Conservation (phyloP, 2,329 filamentous ascomycete species). For the Neonectria neomacrospora region DNA sequence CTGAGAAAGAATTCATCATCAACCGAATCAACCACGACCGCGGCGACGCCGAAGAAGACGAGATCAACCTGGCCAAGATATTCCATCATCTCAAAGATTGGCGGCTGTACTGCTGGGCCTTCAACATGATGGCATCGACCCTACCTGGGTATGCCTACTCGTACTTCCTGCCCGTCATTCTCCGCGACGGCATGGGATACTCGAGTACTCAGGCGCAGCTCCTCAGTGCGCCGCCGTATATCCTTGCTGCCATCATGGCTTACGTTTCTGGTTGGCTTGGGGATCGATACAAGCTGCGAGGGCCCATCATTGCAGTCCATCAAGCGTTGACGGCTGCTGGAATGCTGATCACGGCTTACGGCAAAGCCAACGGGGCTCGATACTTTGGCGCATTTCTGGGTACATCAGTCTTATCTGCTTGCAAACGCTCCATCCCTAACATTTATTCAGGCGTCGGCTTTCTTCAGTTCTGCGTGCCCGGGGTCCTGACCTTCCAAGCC, state of each 20-base stretch:
- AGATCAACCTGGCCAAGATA: neutral
- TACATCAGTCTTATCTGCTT: neutral
- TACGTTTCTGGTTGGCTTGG: constrained; percentile 16
- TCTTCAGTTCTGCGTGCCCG: constrained; percentile 22
- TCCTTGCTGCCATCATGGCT: constrained; percentile 20
- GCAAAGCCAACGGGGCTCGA: constrained; percentile 6
- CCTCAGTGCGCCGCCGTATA: constrained; percentile 21
- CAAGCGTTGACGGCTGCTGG: constrained; percentile 14
- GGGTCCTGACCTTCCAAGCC: constrained; percentile 19
- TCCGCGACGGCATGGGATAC: constrained; percentile 23
- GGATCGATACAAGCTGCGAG: constrained; percentile 12
- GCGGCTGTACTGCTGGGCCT: constrained; percentile 20
- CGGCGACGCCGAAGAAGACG: constrained; percentile 20
- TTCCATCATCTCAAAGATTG: constrained; percentile 20
- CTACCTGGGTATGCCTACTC: constrained; percentile 19
- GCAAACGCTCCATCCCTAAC: neutral
- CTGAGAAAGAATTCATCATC: constrained; percentile 14
- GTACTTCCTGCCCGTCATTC: constrained; percentile 25
- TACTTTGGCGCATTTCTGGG: constrained; percentile 25
- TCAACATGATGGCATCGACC: constrained; percentile 22
- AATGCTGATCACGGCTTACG: constrained; percentile 21
- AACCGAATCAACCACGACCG: constrained; percentile 19
- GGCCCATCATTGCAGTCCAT: constrained; percentile 15
- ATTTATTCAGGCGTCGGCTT: constrained; percentile 7
- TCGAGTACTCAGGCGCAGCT: constrained; percentile 11